Base-by-base conservation (phyloP, 306 rosid genomes). In the Luffa aegyptiaca region DNA sequence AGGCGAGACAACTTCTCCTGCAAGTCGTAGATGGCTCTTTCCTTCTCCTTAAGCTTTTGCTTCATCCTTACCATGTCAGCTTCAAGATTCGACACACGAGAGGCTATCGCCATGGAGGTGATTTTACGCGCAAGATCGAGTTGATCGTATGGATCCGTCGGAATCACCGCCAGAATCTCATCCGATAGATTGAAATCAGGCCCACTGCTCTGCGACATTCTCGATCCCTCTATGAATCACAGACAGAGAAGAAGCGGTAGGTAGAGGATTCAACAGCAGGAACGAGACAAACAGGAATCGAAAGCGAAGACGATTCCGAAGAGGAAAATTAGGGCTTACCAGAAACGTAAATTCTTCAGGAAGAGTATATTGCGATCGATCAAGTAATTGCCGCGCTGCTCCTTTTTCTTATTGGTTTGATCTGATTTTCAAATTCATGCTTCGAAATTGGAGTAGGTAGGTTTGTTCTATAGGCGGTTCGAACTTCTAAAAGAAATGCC, bases 91-190 rank as follows among this genome's bases (percentile, higher is more conserved):
- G 95, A 84, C 46, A 93, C 97, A 39, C 98, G 81, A 5, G 98
- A 89, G 14, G 98, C 98, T 35, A 93, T 90, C 48, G 98, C 98
- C 95, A 93, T 86, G 81, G 98, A 93, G 8, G 98, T 93, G 8
- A 93, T 93, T 85, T 91, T 93, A 63, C 98, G 88, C 39, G 98
- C 98, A 71, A 93, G 98, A 91, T 93, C 98, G 58, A 93, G 95
- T 79, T 93, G 98, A 6, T 93, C 88, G 78, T 90, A 93, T 0
- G 98, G 98, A 86, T 93, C 97, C 59, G 92, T 87, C 3, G 98
- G 98, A 1, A 93, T 89, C 46, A 91, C 93, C 59, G 92, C 53
- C 3, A 93, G 80, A 75, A 91, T 89, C 82, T 90, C 97, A 62
- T 93, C 92, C 10, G 92, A 80, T 8, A 93, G 81, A 26, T 91